Conservation (phyloP, 2,329 filamentous ascomycete genomes). For the Ophiocordyceps camponoti-saundersi region DNA sequence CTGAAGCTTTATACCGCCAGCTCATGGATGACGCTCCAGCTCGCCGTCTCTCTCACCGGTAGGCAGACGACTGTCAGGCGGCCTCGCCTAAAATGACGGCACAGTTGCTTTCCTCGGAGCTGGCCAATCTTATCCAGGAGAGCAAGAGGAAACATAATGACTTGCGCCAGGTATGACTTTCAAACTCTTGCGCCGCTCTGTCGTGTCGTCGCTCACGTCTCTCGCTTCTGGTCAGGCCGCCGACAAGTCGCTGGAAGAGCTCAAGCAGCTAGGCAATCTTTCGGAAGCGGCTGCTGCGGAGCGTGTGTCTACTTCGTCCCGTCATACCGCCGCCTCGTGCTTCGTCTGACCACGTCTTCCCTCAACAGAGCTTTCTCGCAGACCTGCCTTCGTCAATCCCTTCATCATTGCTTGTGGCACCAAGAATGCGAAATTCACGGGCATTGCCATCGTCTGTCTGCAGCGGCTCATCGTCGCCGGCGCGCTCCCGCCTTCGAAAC, state of each 20-base stretch:
- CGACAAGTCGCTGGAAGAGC: conserved; percentile 81
- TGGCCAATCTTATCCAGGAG: conserved; percentile 83
- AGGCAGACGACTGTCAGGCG: conserved; percentile 7
- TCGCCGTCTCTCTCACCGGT: conserved; percentile 10
- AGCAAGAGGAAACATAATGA: conserved; percentile 91
- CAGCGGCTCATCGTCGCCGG: conserved; percentile 74
- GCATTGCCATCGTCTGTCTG: conserved; percentile 73
- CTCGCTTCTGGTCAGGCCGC: conserved; percentile 43
- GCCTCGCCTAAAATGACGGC: conserved; percentile 55
- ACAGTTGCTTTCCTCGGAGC: conserved; percentile 74
- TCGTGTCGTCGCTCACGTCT: neutral
- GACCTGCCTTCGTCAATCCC: conserved; percentile 73
- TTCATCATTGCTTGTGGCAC: conserved; percentile 88
- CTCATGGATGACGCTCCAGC: conserved; percentile 11
- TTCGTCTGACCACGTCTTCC: neutral
- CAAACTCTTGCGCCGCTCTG: neutral
- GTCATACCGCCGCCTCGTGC: neutral
- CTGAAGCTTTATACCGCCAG: neutral
- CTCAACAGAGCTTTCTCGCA: conserved; percentile 58
- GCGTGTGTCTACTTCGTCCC: conserved; percentile 9
- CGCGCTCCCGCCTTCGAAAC: conserved; percentile 59
- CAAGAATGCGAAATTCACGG: conserved; percentile 77
- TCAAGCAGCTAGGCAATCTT: conserved; percentile 36
- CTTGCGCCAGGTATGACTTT: conserved; percentile 51
- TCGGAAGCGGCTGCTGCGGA: conserved; percentile 21